Percentiles rank a stretch among this genome's conserved stretches.
These are phyloP conservation scores for Trichothecium roseum DNA, from an alignment of 2,329 filamentous ascomycete genomes.

Conservation along the genomic window DNA sequence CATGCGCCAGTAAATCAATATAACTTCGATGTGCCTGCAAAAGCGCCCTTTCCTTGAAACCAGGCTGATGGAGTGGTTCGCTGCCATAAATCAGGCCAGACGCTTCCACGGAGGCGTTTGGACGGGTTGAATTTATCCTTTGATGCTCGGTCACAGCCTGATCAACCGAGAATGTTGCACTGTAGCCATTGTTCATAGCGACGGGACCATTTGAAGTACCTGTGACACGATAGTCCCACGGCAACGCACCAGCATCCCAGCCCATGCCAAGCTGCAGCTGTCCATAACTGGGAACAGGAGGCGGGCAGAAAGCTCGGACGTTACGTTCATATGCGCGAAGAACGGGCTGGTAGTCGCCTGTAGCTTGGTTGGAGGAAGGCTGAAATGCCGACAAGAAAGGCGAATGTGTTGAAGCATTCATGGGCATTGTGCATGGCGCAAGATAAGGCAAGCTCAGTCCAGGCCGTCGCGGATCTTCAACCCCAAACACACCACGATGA, in stretches of 20 bases:
- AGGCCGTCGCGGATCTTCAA: too few relatives aligned
- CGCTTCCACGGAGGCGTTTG: too few relatives aligned
- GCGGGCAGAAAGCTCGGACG: constrained; percentile 25
- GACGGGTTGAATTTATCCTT: too few relatives aligned
- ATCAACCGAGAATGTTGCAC: too few relatives aligned
- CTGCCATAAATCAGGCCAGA: constrained; percentile 5
- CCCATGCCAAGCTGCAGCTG: constrained; percentile 15
- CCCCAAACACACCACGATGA: too few relatives aligned
- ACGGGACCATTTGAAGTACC: constrained; percentile 1
- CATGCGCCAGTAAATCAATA: constrained; percentile 55
- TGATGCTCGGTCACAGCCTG: too few relatives aligned
- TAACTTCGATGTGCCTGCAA: constrained; percentile 64
- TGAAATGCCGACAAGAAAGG: constrained; percentile 7
- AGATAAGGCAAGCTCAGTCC: too few relatives aligned
- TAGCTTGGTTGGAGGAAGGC: too few relatives aligned
- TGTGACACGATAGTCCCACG: constrained; percentile 4
- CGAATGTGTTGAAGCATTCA: constrained; percentile 1
- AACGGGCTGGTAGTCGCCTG: constrained; percentile 16
- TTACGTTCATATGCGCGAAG: constrained; percentile 25
- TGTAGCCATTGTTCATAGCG: too few relatives aligned
- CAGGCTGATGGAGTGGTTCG: constrained; percentile 10
- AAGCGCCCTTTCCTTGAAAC: constrained; percentile 59
- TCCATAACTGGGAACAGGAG: constrained; percentile 19
- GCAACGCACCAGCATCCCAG: constrained; percentile 3
- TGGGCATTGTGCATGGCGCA: too few relatives aligned